Base-by-base conservation (phyloP, 2,329 filamentous ascomycete species). In the Uncinocarpus reesii region DNA sequence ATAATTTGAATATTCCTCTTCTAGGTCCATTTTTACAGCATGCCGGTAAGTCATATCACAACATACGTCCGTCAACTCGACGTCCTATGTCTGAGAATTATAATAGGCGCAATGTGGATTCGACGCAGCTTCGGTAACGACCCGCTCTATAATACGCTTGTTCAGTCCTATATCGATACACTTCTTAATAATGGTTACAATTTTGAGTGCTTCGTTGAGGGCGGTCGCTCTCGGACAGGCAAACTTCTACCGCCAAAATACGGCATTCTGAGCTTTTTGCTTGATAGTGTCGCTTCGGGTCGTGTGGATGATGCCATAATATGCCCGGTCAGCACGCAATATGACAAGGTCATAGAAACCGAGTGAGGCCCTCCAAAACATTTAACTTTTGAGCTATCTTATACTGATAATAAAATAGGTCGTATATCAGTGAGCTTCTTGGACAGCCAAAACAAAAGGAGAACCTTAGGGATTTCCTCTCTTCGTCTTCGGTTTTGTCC, bases 291-390 rank as follows among this genome's bases (percentile, higher is more conserved):
- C 11, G 70, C 95, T 4, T 93, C 86, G 0, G 88, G 89, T 0
- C 78, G 89, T 5, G 88, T 95, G 0, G 75, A 93, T 40, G 92
- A 98, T 65, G 83, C 87, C 26, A 85, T 95, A 35, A 87, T 98
- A 45, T 95, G 90, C 57, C 92, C 92, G 0, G 92, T 98, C 38
- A 93, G 86, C 64, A 95, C 89, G 0, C 92, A 98, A 63, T 98
- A 98, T 62, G 92, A 98, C 72, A 98, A 96, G 62, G 92, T 98
- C 48, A 93, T 98, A 51, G 92, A 98, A 65, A 95, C 93, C 0
- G 88, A 95, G 65, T 72, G 63, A 53, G 68, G 47, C 20, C 23
- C 35, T 16, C 35, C 23, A 36, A 7, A 5, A 16, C 7, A 7
- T 20, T 10, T 15, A 10, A 18, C 8, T 3, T 11, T 3, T n/a